phyloP scores from a whole-genome alignment of 192 early-diverging fungal species.

The Funneliformis geosporum region DNA sequence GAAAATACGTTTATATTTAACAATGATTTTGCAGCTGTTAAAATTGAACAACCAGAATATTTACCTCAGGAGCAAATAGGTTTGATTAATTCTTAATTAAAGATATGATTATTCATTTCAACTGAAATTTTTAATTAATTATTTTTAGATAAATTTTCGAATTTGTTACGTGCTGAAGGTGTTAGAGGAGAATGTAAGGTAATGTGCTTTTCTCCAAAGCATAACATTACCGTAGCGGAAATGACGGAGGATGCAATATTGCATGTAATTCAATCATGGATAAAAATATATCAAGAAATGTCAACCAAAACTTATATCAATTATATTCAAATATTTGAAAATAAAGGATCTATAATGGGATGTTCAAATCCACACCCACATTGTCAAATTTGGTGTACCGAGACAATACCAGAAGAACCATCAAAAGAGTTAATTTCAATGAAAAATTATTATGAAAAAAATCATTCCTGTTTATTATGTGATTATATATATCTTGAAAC shows the following conservation, averaged over 20 bases:
- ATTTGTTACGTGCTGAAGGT: conserved; percentile 60
- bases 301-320: conserved; percentile 54
- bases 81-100: not conserved
- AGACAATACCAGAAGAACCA: conserved; percentile 81
- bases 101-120: too few relatives aligned
- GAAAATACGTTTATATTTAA: conserved; percentile 78
- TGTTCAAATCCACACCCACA: conserved; percentile 98
- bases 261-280: conserved; percentile 75
- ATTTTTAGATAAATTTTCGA: conserved; percentile 22
- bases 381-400: conserved; percentile 91
- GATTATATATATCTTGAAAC: conserved; percentile 72
- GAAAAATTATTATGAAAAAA: conserved; percentile 55
- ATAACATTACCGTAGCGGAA: conserved; percentile 87
- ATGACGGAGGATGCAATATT: conserved; percentile 70
- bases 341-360: conserved; percentile 96
- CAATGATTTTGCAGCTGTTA: conserved; percentile 94
- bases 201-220: conserved; percentile 89
- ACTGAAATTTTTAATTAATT: not conserved
- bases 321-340: conserved; percentile 96
- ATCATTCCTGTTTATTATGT: conserved; percentile 75
- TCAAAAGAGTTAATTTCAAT: conserved; percentile 69
- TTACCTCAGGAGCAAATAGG: not conserved
- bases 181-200: conserved; percentile 82
- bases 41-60: conserved; percentile 55
- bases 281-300: conserved; percentile 59